These are phyloP conservation scores for Boletus barrowsii DNA, from an alignment of 768 basidiomycete species.

Conservation along the genomic window DNA sequence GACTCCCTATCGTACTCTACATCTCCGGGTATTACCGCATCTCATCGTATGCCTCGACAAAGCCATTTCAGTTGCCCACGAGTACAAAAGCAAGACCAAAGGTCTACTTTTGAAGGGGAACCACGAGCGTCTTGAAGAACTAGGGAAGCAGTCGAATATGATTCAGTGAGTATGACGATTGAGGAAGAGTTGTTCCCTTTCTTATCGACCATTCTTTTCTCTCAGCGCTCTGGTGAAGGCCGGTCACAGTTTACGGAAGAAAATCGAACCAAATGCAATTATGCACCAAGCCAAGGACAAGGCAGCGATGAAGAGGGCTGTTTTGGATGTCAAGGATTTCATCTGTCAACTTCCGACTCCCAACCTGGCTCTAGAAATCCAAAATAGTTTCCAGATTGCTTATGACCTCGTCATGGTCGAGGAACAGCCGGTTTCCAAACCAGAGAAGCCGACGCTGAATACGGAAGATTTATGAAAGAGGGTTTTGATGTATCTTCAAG, in stretches of 20 bases:
- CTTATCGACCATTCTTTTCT: neutral
- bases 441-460: conserved; percentile 24
- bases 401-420: conserved; percentile 34
- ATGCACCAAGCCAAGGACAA: conserved; percentile 29
- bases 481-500: neutral
- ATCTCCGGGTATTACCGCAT: conserved; percentile 38
- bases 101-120: conserved; percentile 24
- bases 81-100: conserved; percentile 33
- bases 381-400: conserved; percentile 28
- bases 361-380: conserved; percentile 14
- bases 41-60: conserved; percentile 41
- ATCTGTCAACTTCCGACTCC: conserved; percentile 23
- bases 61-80: conserved; percentile 21
- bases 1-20: conserved; percentile 35
- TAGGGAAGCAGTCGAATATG: conserved; percentile 28
- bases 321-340: conserved; percentile 29
- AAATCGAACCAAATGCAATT: conserved; percentile 29
- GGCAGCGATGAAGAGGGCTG: conserved; percentile 23
- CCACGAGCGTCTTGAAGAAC: conserved; percentile 36
- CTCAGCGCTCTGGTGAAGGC: conserved; percentile 29
- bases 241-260: conserved; percentile 26
- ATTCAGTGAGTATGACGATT: conserved; percentile 30
- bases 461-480: conserved; percentile 21
- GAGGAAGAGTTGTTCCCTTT: neutral
- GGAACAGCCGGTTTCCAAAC: conserved; percentile 1